phyloP scores from a whole-genome alignment of 371 early-diverging fungal genomes.

The Rhizopus delemar region DNA sequence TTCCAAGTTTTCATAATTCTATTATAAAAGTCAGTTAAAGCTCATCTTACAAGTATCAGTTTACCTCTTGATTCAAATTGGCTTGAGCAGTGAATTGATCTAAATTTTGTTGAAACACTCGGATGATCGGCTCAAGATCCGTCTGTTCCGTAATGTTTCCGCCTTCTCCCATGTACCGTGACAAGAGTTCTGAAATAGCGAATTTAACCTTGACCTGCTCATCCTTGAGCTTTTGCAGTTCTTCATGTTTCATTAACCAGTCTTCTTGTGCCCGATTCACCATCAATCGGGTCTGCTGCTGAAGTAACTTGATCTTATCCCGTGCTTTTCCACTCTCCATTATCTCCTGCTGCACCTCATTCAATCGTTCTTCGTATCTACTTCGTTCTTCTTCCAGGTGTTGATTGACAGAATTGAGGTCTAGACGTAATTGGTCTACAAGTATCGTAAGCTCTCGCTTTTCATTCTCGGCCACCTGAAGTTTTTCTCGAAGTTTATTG shows the following conservation, averaged over 20 bases:
- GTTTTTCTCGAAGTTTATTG: neutral
- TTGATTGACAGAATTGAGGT: conserved; percentile 29
- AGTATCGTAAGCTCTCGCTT: conserved; percentile 1
- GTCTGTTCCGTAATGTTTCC: neutral
- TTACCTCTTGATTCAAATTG: conserved; percentile 1
- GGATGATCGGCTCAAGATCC: conserved; percentile 3
- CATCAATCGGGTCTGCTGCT: conserved; percentile 56
- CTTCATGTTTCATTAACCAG: conserved; percentile 47
- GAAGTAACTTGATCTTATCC: conserved; percentile 43
- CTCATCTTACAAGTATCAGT: too few species aligned
- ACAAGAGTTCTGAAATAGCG: conserved; percentile 16
- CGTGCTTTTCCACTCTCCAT: conserved; percentile 41
- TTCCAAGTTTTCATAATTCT: conserved; percentile 11
- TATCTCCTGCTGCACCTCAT: conserved; percentile 25
- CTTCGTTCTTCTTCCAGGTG: conserved; percentile 15
- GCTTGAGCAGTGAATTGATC: conserved; percentile 5
- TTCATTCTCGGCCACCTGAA: conserved; percentile 5
- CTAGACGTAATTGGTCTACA: conserved; percentile 23
- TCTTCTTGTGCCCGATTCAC: conserved; percentile 53
- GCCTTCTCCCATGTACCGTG: conserved; percentile 10
- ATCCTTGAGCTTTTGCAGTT: conserved; percentile 25
- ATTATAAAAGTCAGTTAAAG: too few species aligned
- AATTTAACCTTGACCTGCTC: conserved; percentile 2
- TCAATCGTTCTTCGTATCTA: conserved; percentile 22
- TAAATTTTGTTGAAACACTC: neutral